phyloP scores from a whole-genome alignment of 805 yeast species.

The Lachancea dasiensis region DNA sequence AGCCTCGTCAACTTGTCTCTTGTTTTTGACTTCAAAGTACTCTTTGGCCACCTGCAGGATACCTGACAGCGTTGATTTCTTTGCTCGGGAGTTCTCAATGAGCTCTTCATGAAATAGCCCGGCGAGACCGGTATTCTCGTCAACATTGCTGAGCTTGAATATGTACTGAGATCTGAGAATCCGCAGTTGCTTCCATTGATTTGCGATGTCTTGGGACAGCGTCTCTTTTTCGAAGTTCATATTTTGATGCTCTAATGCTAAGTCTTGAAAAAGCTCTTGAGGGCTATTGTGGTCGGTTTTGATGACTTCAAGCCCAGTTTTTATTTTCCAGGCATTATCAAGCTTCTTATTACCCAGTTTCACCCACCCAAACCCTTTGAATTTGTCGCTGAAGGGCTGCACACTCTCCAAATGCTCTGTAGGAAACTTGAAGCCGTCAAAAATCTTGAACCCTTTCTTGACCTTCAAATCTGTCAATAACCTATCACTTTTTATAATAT shows the following conservation, averaged over 20 bases:
- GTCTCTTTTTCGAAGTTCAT: conserved; percentile 3
- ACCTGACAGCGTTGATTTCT: conserved; percentile 4
- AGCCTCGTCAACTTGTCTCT: conserved; percentile 15
- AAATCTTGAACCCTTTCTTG: conserved; percentile 21
- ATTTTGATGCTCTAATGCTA: conserved; percentile 13
- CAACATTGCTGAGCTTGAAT: conserved; percentile 34
- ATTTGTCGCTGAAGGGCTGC: conserved; percentile 8
- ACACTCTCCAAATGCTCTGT: not conserved
- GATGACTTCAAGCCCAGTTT: conserved; percentile 36
- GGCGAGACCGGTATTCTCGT: conserved; percentile 32
- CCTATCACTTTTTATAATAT: conserved; percentile 14
- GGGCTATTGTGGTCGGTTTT: conserved; percentile 18
- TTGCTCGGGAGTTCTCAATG: conserved; percentile 13
- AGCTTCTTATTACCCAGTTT: conserved; percentile 30
- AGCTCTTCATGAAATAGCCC: conserved; percentile 35
- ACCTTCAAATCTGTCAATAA: conserved; percentile 17
- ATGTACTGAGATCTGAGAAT: conserved; percentile 35
- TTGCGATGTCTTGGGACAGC: conserved; percentile 17
- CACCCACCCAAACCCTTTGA: conserved; percentile 29
- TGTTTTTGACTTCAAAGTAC: conserved; percentile 13
- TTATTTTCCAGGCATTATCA: conserved; percentile 34
- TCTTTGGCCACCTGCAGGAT: conserved; percentile 4
- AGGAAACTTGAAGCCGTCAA: conserved; percentile 16
- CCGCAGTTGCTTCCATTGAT: conserved; percentile 41
- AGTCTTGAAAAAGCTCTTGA: conserved; percentile 15